phyloP scores from a whole-genome alignment of 1,139 yeast species.

The Tardiomyces digboiensis region DNA sequence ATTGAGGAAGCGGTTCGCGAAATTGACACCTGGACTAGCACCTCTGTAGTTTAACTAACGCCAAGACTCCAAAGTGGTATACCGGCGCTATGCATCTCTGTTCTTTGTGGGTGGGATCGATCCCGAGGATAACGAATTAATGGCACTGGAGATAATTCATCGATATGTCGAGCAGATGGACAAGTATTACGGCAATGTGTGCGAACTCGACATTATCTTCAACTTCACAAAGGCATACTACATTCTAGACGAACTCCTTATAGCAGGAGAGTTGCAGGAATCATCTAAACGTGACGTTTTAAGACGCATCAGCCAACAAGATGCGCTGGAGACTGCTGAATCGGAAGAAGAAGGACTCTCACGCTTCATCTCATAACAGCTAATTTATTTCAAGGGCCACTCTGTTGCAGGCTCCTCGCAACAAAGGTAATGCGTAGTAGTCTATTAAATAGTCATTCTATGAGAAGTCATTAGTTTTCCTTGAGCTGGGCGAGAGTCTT shows the following conservation, averaged over 20 bases:
- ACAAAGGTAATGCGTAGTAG: too few relatives aligned
- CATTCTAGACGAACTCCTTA: conserved; percentile 76
- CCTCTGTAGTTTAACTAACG: conserved; percentile 1
- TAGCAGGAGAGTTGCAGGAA: conserved; percentile 80
- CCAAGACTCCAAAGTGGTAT: conserved; percentile 73
- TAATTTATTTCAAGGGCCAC: neutral
- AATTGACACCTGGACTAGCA: too few relatives aligned
- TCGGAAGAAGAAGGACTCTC: conserved; percentile 31
- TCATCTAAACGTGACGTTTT: conserved; percentile 74
- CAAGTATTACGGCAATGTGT: conserved; percentile 91
- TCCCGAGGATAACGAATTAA: conserved; percentile 75
- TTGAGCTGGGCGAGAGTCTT: conserved; percentile 25
- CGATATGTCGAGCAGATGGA: conserved; percentile 97
- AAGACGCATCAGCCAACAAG: conserved; percentile 70
- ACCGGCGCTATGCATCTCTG: conserved; percentile 86
- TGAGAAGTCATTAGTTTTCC: conserved; percentile 4
- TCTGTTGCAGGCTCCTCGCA: too few relatives aligned
- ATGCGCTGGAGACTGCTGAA: conserved; percentile 60
- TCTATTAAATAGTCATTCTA: neutral
- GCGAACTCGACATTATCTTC: conserved; percentile 80
- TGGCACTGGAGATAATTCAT: conserved; percentile 80
- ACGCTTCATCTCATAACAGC: conserved; percentile 13
- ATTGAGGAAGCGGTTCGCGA: too few relatives aligned
- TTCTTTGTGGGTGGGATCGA: conserved; percentile 86
- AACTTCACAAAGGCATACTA: conserved; percentile 92